Percentiles rank a stretch among this genome's conserved stretches.
phyloP scores from a whole-genome alignment of 2,329 filamentous ascomycete species.

The Penicillium janthinellum region DNA sequence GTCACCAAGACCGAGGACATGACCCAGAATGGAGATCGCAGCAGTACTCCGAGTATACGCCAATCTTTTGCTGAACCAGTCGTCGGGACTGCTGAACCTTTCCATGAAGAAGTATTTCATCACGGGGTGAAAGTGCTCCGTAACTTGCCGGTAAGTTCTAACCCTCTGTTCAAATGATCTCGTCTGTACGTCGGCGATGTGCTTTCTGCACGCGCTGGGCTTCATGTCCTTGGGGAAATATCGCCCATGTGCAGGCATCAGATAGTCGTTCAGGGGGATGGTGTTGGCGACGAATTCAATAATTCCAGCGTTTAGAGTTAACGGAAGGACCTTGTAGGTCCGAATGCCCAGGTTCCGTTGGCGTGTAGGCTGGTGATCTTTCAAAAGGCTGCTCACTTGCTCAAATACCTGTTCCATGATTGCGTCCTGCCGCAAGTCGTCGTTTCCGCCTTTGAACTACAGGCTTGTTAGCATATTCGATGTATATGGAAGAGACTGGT shows the following conservation, averaged over 20 bases:
- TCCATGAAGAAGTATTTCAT: conserved; percentile 98
- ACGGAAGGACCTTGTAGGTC: conserved; percentile 93
- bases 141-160: conserved; percentile 74
- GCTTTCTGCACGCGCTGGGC: conserved; percentile 72
- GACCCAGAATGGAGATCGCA: conserved; percentile 91
- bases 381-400: conserved; percentile 86
- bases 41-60: conserved; percentile 93
- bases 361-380: conserved; percentile 80
- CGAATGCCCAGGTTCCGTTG: conserved; percentile 87
- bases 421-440: conserved; percentile 93
- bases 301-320: conserved; percentile 81
- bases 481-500: not conserved
- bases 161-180: conserved; percentile 71
- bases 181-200: conserved; percentile 72
- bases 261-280: conserved; percentile 84
- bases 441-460: conserved; percentile 87
- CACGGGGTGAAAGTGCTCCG: conserved; percentile 83
- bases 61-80: conserved; percentile 88
- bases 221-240: conserved; percentile 87
- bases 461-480: conserved; percentile 13
- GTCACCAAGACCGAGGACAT: conserved; percentile 90
- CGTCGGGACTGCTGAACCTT: conserved; percentile 86
- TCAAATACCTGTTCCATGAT: conserved; percentile 99
- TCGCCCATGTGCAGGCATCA: conserved; percentile 84
- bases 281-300: conserved; percentile 98